Percentiles rank a stretch among this genome's conserved stretches.
phyloP scores from a whole-genome alignment of 306 rosid genomes.

The Fagus crenata region DNA sequence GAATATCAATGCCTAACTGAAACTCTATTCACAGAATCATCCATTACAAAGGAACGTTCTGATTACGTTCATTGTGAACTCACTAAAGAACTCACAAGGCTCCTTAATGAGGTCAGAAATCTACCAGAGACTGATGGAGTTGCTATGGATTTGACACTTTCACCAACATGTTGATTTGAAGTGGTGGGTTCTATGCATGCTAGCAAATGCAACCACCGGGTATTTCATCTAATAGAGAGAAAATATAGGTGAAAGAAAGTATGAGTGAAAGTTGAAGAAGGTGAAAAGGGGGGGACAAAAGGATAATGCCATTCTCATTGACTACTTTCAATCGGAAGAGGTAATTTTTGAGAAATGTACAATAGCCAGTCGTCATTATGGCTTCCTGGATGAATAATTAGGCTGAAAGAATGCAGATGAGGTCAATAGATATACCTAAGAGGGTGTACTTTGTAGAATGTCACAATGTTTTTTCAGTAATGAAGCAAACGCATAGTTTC shows the following conservation, averaged over 20 bases:
- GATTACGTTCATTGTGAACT: conserved; percentile 66
- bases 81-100: conserved; percentile 65
- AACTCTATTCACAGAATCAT: conserved; percentile 72
- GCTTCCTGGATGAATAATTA: conserved; percentile 23
- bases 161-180: conserved; percentile 50
- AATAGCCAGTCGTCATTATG: conserved; percentile 5
- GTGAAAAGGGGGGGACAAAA: conserved; percentile 3
- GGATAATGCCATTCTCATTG: conserved; percentile 2
- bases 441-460: conserved; percentile 12
- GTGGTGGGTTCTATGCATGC: conserved; percentile 24
- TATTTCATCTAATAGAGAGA: conserved; percentile 7
- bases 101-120: conserved; percentile 78
- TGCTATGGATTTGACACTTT: conserved; percentile 65
- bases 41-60: conserved; percentile 75
- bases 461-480: background rate
- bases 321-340: background rate
- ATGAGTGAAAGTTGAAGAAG: background rate
- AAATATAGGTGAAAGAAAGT: conserved; percentile 2
- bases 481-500: conserved; percentile 10
- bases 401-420: conserved; percentile 22
- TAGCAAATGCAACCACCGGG: conserved; percentile 29
- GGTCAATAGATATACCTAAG: conserved; percentile 17
- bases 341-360: conserved; percentile 10
- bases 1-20: conserved; percentile 74
- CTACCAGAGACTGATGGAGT: conserved; percentile 67